Evolutionary conservation across 148 eudicot species (phyloP).

Genomic region (Fallopia convolvulus): DNA sequence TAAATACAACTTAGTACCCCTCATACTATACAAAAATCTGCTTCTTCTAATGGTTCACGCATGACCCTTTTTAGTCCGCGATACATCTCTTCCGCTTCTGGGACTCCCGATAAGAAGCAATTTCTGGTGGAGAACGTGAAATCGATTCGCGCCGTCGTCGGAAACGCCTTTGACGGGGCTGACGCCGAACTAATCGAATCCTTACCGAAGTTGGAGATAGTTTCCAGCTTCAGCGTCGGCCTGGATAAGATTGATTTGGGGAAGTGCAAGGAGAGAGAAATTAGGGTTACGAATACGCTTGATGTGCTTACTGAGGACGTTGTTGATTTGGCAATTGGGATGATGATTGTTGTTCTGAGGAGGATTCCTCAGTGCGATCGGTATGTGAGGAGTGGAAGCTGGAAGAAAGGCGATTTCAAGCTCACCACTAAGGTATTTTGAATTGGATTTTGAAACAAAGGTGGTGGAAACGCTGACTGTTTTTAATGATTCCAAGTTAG

Average conservation of each 20-base stretch:
- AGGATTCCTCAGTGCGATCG: constrained; percentile 60
- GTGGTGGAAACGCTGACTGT: too few species aligned
- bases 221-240: constrained; percentile 71
- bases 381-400: constrained; percentile 63
- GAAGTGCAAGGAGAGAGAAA: constrained; percentile 61
- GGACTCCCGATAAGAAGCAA: constrained; percentile 23
- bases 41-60: too few species aligned
- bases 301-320: constrained; percentile 91
- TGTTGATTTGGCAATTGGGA: constrained; percentile 72
- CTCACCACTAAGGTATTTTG: constrained; percentile 64
- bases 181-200: constrained; percentile 54
- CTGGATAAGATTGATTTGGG: constrained; percentile 71
- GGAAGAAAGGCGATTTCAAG: constrained; percentile 73
- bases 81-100: constrained; percentile 42
- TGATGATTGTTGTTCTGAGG: constrained; percentile 56
- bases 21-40: too few species aligned
- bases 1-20: too few species aligned
- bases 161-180: constrained; percentile 47
- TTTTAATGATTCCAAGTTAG: too few species aligned
- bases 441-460: too few species aligned
- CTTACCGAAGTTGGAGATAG: constrained; percentile 64
- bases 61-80: too few species aligned
- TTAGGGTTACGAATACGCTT: constrained; percentile 74
- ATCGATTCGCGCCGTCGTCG: constrained; percentile 67
- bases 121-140: constrained; percentile 32